Base-by-base conservation (phyloP, 2,329 filamentous ascomycete species). In the Nemania sp. region DNA sequence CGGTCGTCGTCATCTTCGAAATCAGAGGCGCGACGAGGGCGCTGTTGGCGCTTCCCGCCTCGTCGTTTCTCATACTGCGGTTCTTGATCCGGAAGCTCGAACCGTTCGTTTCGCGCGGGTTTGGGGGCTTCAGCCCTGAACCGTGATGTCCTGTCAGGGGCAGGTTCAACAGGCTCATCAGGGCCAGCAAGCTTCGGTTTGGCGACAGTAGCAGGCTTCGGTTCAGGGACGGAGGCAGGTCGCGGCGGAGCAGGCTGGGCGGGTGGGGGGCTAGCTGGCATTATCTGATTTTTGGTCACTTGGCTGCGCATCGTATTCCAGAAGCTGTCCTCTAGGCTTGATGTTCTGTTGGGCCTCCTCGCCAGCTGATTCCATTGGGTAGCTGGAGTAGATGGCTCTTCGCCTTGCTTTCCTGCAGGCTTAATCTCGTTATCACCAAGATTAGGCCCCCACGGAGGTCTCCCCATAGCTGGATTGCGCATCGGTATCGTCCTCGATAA, bases 1-100 rank as follows among this genome's bases (percentile, higher is more conserved):
- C 68, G 68, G 5, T 70, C 68, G 8, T 57, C 48, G 2, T 43
- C 50, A 1, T 49, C 50, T 1, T 49, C 31, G 23, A 53, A 56
- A 6, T 48, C 45, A 33, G 56, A 56, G 2, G 11, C 20, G 31
- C 57, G 56, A 15, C 44, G 34, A n/a, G 56, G 54, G 5, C 60
- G 56, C 28, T 57, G 34, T 15, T 54, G 54, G 5, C 60, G 56
- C 28, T 57, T 63, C 15, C 39, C 56, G 9, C 31, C 46, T 14
- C 54, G 49, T 15, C 22, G 48, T 54, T 49, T 58, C 6, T 22
- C 40, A 12, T 15, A 34, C 41, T 7, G 48, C 36, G 15, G 43
- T 17, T 54, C 57, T n/a, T 22, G 22, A 24, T 52, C 57, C 37
- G 20, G 52, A 11, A 14, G 15, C 41, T 52, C 46, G 12, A 20